Evolutionary conservation across 805 yeast species (phyloP), one percentile per base, ranked within the genome.

Genomic region (Phaffomyces antillensis): DNA sequence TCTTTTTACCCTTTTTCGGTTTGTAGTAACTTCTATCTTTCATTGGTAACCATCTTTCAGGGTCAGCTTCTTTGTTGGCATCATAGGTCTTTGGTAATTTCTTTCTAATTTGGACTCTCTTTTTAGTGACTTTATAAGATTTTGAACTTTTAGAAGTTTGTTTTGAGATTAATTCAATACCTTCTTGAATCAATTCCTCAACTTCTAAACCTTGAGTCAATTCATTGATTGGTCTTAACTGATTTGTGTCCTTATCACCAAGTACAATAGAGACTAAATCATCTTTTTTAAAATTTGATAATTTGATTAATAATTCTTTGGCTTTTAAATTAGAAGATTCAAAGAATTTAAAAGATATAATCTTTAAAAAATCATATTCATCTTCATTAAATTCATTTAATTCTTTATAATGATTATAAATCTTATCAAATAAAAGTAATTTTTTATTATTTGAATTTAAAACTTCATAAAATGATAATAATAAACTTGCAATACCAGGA

Each of bases 1-100:
- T 50, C 46, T 64, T 64, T 52, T 68, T 67, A 52, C 81, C 77
- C 68, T 79, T 81, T 59, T 86, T 83, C 13, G 95, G 86, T 63
- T 79, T 86, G 67, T 84, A 89, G 55, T 81, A 78, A 7, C 89
- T 76, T 62, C 98, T 78, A 60, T 90, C 95, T 60, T 81, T 84
- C 73, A 85, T 55, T 20, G 96, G 95, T 41, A 91, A 64, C 98
- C 98, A 90, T 66, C 97, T 82, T 63, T 90, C 97, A 16, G 77
- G 75, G 54, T 83, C 84, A 4, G 76, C 68, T 20, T 49, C 48
- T 47, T 58, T 63, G 5, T 51, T 58, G 40, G 64, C 60, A 40
- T 67, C 81, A 65, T 50, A 76, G 53, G 54, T 53, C 47, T 62
- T 63, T n/a, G 76, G 72, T 16, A 64, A 52, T 48, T 62, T 67